Evolutionary conservation across 148 eudicot species (phyloP), one percentile per base, ranked within the genome.

Genomic region (Fagopyrum tataricum): DNA sequence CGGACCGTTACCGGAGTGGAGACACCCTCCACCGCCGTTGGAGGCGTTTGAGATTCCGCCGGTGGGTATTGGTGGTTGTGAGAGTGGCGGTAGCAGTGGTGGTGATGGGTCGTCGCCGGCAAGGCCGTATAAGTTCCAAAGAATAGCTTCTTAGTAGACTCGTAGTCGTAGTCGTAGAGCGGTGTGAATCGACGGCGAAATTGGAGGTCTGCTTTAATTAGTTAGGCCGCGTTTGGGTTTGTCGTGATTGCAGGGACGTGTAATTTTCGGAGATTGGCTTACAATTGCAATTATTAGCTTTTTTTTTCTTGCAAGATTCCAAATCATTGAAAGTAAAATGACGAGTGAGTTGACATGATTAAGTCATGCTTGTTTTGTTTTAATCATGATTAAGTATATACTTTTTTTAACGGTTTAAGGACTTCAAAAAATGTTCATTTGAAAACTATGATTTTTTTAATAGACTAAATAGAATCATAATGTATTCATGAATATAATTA

Each of bases 1-100:
- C 2, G 98, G 98, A 13, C 93, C 98, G 5, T 74, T 92, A 18
- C 98, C 98, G 4, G 83, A 87, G 78, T 92, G 98, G 98, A 86
- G 87, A 62, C 93, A 89, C 80, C 96, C 93, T 0, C 98, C 98
- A 0, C 93, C 98, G 15, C 84, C 90, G 1, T 59, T 90, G 39
- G 85, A 88, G 76, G 61, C 87, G 14, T 81, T 82, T 5, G 86
- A 85, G 78, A 92, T 92, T 68, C 98, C 97, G 6, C 96, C 93
- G 10, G 86, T 90, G 53, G 66, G 77, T 5, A 66, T 88, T 21
- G 80, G 69, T 1, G 18, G 69, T 0, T 64, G 69, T 5, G 69
- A 64, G 69, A 64, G 69, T 13, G 69, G 69, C 8, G 69, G 69
- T 0, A 64, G 69, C 14, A 64, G 44, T 20, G 69, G 69, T 4